Evolutionary conservation across 1,284 basidiomycete genomes (phyloP).

Genomic region (Puccinia coronata): DNA sequence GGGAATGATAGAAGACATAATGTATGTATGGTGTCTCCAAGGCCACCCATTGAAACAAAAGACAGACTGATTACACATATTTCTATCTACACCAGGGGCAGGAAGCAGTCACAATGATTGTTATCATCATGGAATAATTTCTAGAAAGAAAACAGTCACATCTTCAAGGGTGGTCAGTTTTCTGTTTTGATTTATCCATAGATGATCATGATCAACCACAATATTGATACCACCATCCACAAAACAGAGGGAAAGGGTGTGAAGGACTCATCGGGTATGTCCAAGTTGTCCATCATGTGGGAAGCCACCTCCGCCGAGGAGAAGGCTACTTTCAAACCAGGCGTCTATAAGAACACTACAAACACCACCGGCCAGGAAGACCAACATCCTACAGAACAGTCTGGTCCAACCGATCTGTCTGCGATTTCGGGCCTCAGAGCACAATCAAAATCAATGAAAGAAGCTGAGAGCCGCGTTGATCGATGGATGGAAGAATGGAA

Average conservation of each 20-base stretch:
- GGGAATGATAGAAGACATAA: background rate
- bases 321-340: background rate
- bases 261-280: background rate
- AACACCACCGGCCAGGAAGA: background rate
- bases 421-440: background rate
- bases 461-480: background rate
- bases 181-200: background rate
- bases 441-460: background rate
- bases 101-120: background rate
- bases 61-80: background rate
- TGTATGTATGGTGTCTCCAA: background rate
- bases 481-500: background rate
- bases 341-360: background rate
- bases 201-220: background rate
- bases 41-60: background rate
- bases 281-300: background rate
- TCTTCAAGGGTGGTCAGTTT: background rate
- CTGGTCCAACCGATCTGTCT: background rate
- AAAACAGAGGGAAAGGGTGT: conserved; percentile 10
- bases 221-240: no score
- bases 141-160: background rate
- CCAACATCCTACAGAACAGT: background rate
- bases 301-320: background rate
- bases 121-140: background rate
- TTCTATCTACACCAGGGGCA: background rate